Evolutionary conservation across 1,139 yeast genomes (phyloP), one percentile per base, ranked within the genome.

Genomic region (Entelexis paramagnoliae): DNA sequence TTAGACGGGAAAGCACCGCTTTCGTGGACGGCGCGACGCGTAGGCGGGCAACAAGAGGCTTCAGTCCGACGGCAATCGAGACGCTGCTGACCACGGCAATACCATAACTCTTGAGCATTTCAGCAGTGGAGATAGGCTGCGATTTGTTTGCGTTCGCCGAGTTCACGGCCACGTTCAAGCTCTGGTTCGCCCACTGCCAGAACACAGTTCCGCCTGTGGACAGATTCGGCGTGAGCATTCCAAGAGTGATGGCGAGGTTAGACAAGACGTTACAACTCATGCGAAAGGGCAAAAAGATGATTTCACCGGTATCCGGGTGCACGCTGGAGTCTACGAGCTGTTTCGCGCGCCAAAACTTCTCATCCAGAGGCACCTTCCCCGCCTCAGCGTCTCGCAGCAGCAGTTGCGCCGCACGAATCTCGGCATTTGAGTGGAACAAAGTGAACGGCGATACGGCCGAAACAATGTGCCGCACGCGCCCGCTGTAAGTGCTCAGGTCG

Each of bases 111-210:
- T 82, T 78, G 38, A 80, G 72, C 49, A 91, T 74, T 68, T 91
- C 96, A 51, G 72, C 64, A 0, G 89, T 82, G 11, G 91, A 74
- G 67, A 91, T 72, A 0, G 96, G 96, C 62, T 88, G 95, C 0
- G 95, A 83, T 65, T 91, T 91, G 73, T 91, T 91, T 46, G 96
- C 93, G 64, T 91, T 91, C 41, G 97, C 93, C 42, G 93, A 87
- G 69, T 91, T 91, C 59, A 91, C 88, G 6, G 98, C 98, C 51
- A 91, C 98, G 63, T 91, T 91, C 59, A 91, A 75, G 34, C 95
- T 84, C 70, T 91, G 99, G 70, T 91, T 91, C 29, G 96, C 95
- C 65, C 91, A 80, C 69, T 91, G 98, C 98, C 98, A 91, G 68
- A 91, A 88, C 30, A 88, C 67, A 0, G 97, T 89, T 28, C 98